Base-by-base conservation (phyloP, 192 early-diverging fungal species). In the Dissophora globulifera region DNA sequence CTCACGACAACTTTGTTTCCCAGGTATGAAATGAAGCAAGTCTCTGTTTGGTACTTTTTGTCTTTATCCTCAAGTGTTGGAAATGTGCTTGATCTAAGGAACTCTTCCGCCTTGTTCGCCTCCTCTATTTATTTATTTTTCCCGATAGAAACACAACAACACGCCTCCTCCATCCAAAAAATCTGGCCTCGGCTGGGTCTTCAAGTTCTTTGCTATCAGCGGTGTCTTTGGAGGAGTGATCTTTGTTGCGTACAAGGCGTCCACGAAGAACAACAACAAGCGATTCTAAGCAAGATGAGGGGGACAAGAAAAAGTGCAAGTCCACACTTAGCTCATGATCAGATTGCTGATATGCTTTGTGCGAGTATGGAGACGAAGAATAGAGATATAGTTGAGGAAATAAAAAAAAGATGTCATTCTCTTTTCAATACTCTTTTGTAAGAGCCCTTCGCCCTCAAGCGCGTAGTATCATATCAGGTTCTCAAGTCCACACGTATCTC, bases 251-350 rank as follows among this genome's bases (percentile, higher is more conserved):
- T 65, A 54, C 56, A 64, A 65, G 23, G 47, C 50, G 49, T 53
- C 70, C 51, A 58, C 52, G 35, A 64, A 70, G 58, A 33, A 45
- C 17, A 60, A 75, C 49, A 75, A 47, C 42, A 65, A 64, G 62
- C 62, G 70, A 25, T 75, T 75, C 40, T 75, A 75, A 40, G 26
- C 7, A 46, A 10, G 35, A 38, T 38, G 35, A 13, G 13, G 35
- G 13, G 13, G 35, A 38, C 35, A 30, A 50, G 15, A 51, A 15
- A 51, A 25, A 51, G n/a, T n/a, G n/a, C n/a, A n/a, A n/a, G n/a
- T n/a, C n/a, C n/a, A n/a, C n/a, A n/a, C n/a, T n/a, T n/a, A n/a
- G n/a, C n/a, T n/a, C n/a, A n/a, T n/a, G n/a, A n/a, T n/a, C n/a
- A n/a, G n/a, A n/a, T n/a, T n/a, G n/a, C n/a, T n/a, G n/a, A n/a